Evolutionary conservation across 352 stramenopile genomes (phyloP).

Genomic region (Globisporangium canariense): DNA sequence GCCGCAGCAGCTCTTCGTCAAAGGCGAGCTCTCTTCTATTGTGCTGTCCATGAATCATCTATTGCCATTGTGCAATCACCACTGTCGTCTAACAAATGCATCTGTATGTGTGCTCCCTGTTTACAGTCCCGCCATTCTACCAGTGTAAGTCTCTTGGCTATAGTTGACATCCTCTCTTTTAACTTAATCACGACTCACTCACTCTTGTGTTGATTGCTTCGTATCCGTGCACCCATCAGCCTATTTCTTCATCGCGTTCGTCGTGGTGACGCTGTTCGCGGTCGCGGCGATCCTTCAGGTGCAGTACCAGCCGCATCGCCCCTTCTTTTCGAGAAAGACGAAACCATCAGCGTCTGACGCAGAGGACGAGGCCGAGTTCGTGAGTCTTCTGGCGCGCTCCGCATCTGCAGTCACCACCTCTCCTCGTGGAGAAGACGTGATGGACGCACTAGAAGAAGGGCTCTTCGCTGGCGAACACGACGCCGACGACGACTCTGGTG

Average conservation of each 20-base stretch:
- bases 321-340: constrained; percentile 7
- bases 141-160: constrained; percentile 8
- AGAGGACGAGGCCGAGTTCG: constrained; percentile 13
- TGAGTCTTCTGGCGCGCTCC: constrained; percentile 12
- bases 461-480: constrained; percentile 7
- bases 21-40: constrained; percentile 10
- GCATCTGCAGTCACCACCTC: neutral
- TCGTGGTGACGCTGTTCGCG: constrained; percentile 15
- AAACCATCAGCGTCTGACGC: constrained; percentile 9
- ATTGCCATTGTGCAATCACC: neutral
- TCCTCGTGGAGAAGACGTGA: constrained; percentile 3
- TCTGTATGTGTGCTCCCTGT: neutral
- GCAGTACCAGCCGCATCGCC: constrained; percentile 19
- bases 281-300: constrained; percentile 18
- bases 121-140: constrained; percentile 19
- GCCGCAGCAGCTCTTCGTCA: constrained; percentile 22
- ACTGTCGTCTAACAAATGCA: neutral
- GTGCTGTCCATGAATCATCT: neutral
- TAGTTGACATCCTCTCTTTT: neutral
- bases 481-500: neutral
- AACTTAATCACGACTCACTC: neutral
- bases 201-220: neutral
- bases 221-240: constrained; percentile 11
- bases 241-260: constrained; percentile 24
- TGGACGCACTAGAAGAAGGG: constrained; percentile 21